Evolutionary conservation across 176 grass and related monocot species (phyloP).

Genomic region (Juncus inflexus): DNA sequence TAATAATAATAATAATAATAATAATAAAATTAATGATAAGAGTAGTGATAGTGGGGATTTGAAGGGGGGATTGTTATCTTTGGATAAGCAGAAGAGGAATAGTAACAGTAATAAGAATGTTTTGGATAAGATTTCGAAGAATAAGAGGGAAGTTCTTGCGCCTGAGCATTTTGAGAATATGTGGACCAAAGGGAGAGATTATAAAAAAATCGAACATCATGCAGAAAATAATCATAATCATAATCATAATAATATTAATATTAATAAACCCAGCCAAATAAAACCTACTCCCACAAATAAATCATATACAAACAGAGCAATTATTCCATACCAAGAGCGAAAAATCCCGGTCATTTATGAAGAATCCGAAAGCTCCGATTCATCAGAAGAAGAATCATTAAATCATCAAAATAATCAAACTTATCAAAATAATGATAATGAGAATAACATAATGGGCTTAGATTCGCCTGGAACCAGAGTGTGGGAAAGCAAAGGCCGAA

Average conservation of each 20-base stretch:
- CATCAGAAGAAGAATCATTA: constrained; percentile 33
- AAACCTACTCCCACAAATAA: background rate
- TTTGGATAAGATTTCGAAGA: constrained; percentile 49
- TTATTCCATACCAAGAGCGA: constrained; percentile 37
- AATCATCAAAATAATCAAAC: background rate
- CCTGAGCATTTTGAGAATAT: constrained; percentile 93
- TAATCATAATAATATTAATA: background rate
- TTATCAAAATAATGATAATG: constrained; percentile 24
- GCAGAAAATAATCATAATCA: constrained; percentile 26
- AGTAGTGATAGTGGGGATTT: constrained; percentile 29
- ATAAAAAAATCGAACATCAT: constrained; percentile 54
- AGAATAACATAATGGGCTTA: constrained; percentile 77
- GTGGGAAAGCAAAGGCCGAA: constrained; percentile 95
- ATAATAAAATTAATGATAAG: constrained; percentile 6
- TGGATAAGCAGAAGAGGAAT: constrained; percentile 26
- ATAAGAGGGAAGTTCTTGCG: constrained; percentile 52
- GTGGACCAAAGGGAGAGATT: constrained; percentile 94
- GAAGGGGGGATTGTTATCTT: background rate
- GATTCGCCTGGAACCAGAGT: constrained; percentile 94
- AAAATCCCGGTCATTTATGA: constrained; percentile 38
- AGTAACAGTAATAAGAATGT: constrained; percentile 21
- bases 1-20: constrained; percentile 29
- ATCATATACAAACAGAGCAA: constrained; percentile 11
- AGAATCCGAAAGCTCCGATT: constrained; percentile 68
- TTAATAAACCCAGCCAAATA: background rate